Base-by-base conservation (phyloP, 2,329 filamentous ascomycete genomes). In the Penicillium frequentans region DNA sequence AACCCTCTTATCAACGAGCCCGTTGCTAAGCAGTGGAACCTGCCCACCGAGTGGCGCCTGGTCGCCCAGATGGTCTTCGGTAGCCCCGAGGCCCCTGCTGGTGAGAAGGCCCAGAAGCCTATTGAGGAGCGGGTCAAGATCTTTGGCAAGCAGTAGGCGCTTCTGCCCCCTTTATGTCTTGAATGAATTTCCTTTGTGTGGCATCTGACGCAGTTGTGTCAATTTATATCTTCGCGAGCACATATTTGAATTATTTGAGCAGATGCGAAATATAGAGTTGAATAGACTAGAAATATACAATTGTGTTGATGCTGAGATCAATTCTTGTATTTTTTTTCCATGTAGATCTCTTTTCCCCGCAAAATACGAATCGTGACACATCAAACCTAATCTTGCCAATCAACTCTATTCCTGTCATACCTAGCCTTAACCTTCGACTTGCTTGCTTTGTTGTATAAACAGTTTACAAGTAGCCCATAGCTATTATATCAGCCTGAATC, bases 61-160 rank as follows among this genome's bases (percentile, higher is more conserved):
- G 85, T 88, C 70, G 88, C 90, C 24, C 91, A 96, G 82, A 80
- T 97, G 64, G 91, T 96, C 68, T 95, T 96, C 75, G 91, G 91
- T 63, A 71, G 71, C 61, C 81, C 79, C 52, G 80, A 79, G 21
- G 84, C 75, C 49, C 79, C 81, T 61, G 73, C 86, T 7, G 82
- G 78, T 14, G 81, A 86, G 73, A 92, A 93, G 84, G 71, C 77
- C 16, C 87, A 86, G 73, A 75, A 81, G 71, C 83, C 87, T 26
- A 65, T 90, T 29, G 85, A 89, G 74, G 82, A 89, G 71, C 82
- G 85, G 67, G 80, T 90, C 70, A 89, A 87, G 85, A 77, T 84
- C 65, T 87, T 80, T 67, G 86, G 76, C 27, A 69, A 69, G 54
- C 56, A 62, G 54, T 66, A 64, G 37, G 49, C 49, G 26, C 24